phyloP scores from a whole-genome alignment of 495 filamentous ascomycete species.

The Daldinia grandis region DNA sequence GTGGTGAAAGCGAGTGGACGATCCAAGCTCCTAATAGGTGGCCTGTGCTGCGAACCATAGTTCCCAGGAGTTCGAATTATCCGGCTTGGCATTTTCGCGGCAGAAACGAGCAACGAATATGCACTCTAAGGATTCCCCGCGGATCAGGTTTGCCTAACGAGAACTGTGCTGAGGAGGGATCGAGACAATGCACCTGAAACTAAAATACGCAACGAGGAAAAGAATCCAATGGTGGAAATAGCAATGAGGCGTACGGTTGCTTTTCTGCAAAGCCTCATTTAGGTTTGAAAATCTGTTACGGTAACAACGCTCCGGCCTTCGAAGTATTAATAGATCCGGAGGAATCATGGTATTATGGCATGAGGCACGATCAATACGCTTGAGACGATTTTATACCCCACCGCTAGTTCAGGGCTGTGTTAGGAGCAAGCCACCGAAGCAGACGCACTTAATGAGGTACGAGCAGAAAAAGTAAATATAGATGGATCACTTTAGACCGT shows the following conservation, averaged over 20 bases:
- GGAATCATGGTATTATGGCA: conserved; percentile 28
- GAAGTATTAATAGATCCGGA: conserved; percentile 11
- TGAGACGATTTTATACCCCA: conserved; percentile 8
- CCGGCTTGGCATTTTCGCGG: neutral
- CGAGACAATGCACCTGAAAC: neutral
- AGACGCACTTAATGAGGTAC: neutral
- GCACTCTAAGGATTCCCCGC: neutral
- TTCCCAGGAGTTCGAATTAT: neutral
- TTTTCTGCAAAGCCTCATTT: conserved; percentile 5
- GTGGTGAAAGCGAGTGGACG: neutral
- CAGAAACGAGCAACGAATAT: neutral
- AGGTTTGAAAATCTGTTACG: neutral
- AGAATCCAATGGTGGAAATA: conserved; percentile 1
- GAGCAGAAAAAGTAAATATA: conserved; percentile 14
- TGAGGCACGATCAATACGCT: conserved; percentile 18
- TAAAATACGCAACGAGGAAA: neutral
- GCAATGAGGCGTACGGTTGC: conserved; percentile 10
- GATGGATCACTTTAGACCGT: conserved; percentile 13
- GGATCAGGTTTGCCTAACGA: neutral
- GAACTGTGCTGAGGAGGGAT: neutral
- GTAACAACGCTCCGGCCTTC: neutral
- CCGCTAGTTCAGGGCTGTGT: neutral
- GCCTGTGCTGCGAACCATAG: neutral
- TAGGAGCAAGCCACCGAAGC: neutral
- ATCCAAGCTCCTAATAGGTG: neutral